Conservation (phyloP, 2,329 filamentous ascomycete genomes). For the Chaetomium sp. region DNA sequence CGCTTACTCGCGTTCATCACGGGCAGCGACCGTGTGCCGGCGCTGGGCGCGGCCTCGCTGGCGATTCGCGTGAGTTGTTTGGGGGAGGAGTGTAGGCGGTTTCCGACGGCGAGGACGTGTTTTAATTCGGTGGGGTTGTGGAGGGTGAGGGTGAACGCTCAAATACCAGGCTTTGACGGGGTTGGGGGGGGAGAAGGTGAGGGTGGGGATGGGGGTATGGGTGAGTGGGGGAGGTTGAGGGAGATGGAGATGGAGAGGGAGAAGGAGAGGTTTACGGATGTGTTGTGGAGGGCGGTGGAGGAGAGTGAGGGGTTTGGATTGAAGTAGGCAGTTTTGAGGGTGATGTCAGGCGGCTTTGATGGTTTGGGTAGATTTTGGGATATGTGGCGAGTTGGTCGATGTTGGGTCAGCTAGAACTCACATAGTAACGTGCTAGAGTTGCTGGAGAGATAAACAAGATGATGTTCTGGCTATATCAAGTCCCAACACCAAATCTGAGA, state of each 20-base stretch:
- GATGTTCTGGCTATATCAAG: no score
- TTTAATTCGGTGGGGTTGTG: constrained; percentile 63
- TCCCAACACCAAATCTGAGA: no score
- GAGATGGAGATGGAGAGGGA: background rate
- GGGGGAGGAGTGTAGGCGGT: constrained; percentile 66
- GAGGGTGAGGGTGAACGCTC: background rate
- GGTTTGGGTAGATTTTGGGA: background rate
- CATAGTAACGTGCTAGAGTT: no score
- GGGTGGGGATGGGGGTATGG: no score
- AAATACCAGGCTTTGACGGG: no score
- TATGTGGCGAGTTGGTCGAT: background rate
- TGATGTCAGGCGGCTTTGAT: background rate
- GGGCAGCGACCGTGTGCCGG: constrained; percentile 82
- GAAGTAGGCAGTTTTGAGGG: constrained; percentile 44
- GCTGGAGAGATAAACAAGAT: no score
- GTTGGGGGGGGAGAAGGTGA: no score
- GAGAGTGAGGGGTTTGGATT: constrained; percentile 91
- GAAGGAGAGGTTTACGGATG: constrained; percentile 4
- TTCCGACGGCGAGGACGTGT: constrained; percentile 81
- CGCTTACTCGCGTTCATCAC: constrained; percentile 82
- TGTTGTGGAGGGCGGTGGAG: constrained; percentile 76
- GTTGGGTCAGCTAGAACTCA: no score
- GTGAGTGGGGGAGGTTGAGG: no score
- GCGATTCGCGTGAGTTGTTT: constrained; percentile 70
- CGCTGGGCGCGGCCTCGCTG: constrained; percentile 75